Percentiles rank a stretch among this genome's conserved stretches.
These are phyloP conservation scores for Yamadazyma insecticola DNA, from an alignment of 805 yeast genomes.

Conservation along the genomic window DNA sequence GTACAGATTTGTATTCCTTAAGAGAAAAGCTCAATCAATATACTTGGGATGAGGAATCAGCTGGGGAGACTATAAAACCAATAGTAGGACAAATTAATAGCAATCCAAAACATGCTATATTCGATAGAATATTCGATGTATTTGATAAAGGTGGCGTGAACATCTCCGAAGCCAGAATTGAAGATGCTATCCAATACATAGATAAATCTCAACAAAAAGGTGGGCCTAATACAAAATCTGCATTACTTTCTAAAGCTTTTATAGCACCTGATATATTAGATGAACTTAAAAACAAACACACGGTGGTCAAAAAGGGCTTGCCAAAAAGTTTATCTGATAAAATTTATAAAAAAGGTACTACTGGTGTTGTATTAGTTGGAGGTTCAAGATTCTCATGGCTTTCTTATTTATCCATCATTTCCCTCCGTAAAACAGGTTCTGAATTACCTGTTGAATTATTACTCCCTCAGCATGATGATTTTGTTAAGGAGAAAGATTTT, in stretches of 20 bases:
- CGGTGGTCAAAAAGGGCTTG: slow-evolving; percentile 14
- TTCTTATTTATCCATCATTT: slow-evolving; percentile 25
- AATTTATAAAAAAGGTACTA: slow-evolving; percentile 18
- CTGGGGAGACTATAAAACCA: slow-evolving; percentile 8
- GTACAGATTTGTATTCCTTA: slow-evolving; percentile 3
- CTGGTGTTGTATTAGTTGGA: slow-evolving; percentile 32
- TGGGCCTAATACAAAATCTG: slow-evolving; percentile 18
- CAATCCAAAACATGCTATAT: slow-evolving; percentile 19
- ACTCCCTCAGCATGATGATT: slow-evolving; percentile 30
- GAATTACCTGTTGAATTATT: slow-evolving; percentile 35
- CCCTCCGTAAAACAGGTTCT: slow-evolving; percentile 34
- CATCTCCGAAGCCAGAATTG: slow-evolving; percentile 11
- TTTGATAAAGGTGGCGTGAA: slow-evolving; percentile 16
- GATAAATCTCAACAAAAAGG: slow-evolving; percentile 14
- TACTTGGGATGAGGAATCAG: slow-evolving; percentile 1
- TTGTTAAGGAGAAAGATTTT: slow-evolving; percentile 24
- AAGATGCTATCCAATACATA: slow-evolving; percentile 17
- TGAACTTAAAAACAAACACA: slow-evolving; percentile 20
- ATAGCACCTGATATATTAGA: slow-evolving; percentile 18
- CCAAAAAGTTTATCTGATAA: slow-evolving; percentile 17
- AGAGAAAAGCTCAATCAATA: slow-evolving; percentile 5
- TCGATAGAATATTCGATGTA: slow-evolving; percentile 22
- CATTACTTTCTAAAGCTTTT: slow-evolving; percentile 20
- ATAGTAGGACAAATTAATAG: slow-evolving; percentile 10
- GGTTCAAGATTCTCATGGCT: slow-evolving; percentile 35